phyloP scores from a whole-genome alignment of 306 rosid genomes.

The Ammopiptanthus mongolicus region DNA sequence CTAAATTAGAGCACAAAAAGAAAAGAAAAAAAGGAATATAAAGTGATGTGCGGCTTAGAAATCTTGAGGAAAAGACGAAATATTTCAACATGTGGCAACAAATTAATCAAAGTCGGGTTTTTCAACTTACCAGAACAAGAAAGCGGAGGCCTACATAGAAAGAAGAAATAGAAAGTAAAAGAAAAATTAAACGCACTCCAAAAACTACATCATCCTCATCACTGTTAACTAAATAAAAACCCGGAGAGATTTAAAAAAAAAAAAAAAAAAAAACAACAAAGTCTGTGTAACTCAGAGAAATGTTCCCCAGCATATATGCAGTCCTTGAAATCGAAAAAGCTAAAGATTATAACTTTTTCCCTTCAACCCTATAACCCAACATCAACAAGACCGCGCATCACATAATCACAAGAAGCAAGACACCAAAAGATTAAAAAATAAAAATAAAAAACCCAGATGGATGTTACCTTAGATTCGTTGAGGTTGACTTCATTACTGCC shows the following conservation, averaged over 20 bases:
- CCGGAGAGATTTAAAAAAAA: neutral
- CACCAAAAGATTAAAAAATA: neutral
- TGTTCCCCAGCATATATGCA: neutral
- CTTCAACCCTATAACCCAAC: conserved; percentile 3
- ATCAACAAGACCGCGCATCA: neutral
- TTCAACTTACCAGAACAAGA: conserved; percentile 45
- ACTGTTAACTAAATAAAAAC: conserved; percentile 21
- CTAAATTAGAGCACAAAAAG: neutral
- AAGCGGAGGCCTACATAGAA: conserved; percentile 26
- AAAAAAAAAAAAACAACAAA: neutral
- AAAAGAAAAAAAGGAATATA: neutral
- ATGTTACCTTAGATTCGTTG: conserved; percentile 69
- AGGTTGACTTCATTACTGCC: conserved; percentile 72
- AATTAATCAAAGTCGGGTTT: conserved; percentile 31
- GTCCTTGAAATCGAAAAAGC: conserved; percentile 1
- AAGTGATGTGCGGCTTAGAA: neutral
- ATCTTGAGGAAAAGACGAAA: conserved; percentile 18
- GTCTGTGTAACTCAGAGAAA: conserved; percentile 9
- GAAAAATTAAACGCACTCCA: conserved; percentile 25
- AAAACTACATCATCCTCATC: conserved; percentile 16
- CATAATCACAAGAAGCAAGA: neutral
- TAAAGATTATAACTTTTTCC: conserved; percentile 33
- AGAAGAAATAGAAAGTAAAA: conserved; percentile 27
- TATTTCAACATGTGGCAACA: conserved; percentile 10
- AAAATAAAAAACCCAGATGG: neutral